phyloP scores from a whole-genome alignment of 1,284 basidiomycete genomes.

The Agaricales sp. region DNA sequence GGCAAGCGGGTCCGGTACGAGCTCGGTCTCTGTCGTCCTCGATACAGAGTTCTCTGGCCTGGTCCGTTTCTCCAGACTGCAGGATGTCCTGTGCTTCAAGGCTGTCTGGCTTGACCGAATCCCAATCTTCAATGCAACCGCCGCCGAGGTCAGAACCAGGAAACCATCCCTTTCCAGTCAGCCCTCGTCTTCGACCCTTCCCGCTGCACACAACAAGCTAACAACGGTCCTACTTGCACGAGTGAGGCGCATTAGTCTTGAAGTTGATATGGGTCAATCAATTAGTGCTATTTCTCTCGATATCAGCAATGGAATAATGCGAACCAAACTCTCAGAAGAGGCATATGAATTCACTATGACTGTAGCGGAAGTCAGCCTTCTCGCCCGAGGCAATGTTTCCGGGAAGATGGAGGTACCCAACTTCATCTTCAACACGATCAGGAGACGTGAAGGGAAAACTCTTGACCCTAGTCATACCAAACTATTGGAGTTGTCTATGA shows the following conservation, averaged over 20 bases:
- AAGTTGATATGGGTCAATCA: slow-evolving; percentile 71
- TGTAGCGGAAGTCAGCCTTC: slow-evolving; percentile 52
- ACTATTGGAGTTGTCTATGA: slow-evolving; percentile 69
- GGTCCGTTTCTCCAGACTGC: slow-evolving; percentile 70
- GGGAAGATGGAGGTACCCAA: slow-evolving; percentile 60
- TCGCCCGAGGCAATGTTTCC: slow-evolving; percentile 66
- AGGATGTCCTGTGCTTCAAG: slow-evolving; percentile 83
- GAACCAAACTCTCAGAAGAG: slow-evolving; percentile 48
- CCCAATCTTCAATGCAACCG: slow-evolving; percentile 46
- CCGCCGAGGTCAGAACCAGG: slow-evolving; percentile 9
- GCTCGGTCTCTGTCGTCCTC: slow-evolving; percentile 57
- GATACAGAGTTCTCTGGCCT: slow-evolving; percentile 71
- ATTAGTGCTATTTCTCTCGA: slow-evolving; percentile 58
- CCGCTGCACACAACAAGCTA: slow-evolving; percentile 30
- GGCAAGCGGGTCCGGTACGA: slow-evolving; percentile 27
- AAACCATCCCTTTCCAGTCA: slow-evolving; percentile 16
- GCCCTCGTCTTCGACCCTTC: slow-evolving; percentile 13
- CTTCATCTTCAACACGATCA: slow-evolving; percentile 68
- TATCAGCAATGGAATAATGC: slow-evolving; percentile 48
- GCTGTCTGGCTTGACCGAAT: slow-evolving; percentile 86
- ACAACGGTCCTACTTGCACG: slow-evolving; percentile 56
- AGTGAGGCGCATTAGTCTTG: slow-evolving; percentile 60
- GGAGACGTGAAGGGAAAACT: slow-evolving; percentile 35
- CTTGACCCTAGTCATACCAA: slow-evolving; percentile 25
- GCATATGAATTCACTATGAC: slow-evolving; percentile 55